Base-by-base conservation (phyloP, 2,329 filamentous ascomycete species). In the Xylaria sp. region DNA sequence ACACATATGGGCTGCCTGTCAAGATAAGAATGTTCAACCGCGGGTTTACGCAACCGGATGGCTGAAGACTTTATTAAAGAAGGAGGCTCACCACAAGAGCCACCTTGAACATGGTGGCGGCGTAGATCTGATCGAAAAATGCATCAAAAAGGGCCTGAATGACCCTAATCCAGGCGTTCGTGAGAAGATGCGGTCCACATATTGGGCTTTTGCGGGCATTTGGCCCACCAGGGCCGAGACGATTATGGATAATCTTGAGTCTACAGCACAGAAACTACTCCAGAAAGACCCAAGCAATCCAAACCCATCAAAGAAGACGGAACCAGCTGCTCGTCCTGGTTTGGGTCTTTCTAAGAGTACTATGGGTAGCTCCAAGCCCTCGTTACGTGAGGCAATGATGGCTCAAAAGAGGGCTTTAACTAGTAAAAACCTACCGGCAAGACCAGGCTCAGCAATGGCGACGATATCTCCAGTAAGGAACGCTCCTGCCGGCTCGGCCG, bases 11-110 rank as follows among this genome's bases (percentile, higher is more conserved):
- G 82, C 83, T 62, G 94, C 95, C 28, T 91, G 88, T 70, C 91
- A 97, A 78, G 95, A 99, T 82, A 98, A 97, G 83, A 98, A 97
- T 76, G 91, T 94, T 2, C 92, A 96, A 76, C 91, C 94, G 18
- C 89, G 96, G 69, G 88, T 88, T 1, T 97, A 91, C 79, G 91
- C 90, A 1, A 85, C 91, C 2, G 90, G 87, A 8, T 99, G 96
- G 96, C 82, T 98, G 34, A 92, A 90, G 79, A 97, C 91, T 0
- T 80, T 98, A 23, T 81, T 99, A 45, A 90, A 86, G 72, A 93
- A 93, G 74, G 92, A 97, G 77, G 83, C 87, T 0, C 85, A 88
- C 70, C 93, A 97, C 80, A 97, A 94, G 81, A 87, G 83, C 70
- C 90, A 93, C 46, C 85, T 98, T 67, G 95, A 98, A 78, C 93